Evolutionary conservation across 2,329 filamentous ascomycete species (phyloP).

Genomic region (Epichloe uncinata): DNA sequence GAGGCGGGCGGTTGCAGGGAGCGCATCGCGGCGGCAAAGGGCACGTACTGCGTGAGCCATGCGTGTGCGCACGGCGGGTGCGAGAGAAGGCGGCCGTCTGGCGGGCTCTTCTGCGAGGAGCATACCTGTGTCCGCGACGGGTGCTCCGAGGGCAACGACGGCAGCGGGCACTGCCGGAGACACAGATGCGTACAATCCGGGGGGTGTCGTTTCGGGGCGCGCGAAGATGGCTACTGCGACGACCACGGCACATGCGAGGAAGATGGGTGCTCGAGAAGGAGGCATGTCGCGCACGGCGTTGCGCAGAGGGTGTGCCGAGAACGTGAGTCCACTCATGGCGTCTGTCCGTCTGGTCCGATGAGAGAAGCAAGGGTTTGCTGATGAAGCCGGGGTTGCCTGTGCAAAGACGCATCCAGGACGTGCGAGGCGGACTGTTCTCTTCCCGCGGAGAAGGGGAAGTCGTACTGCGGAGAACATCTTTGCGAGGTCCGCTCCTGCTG

Average conservation of each 20-base stretch:
- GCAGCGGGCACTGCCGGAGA: neutral
- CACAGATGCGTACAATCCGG: neutral
- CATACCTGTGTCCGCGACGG: too few relatives aligned
- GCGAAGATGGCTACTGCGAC: neutral
- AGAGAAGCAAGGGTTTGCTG: too few relatives aligned
- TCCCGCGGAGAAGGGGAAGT: neutral
- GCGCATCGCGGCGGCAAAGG: too few relatives aligned
- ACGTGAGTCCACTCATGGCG: neutral
- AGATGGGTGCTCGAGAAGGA: neutral
- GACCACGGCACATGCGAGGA: neutral
- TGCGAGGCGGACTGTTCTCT: neutral
- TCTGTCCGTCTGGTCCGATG: too few relatives aligned
- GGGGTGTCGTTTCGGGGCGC: neutral
- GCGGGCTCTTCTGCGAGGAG: too few relatives aligned
- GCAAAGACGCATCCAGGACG: too few relatives aligned
- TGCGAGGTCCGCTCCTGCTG: neutral
- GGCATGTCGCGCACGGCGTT: neutral
- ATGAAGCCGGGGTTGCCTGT: too few relatives aligned
- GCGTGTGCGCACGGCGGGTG: too few relatives aligned
- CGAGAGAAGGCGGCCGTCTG: too few relatives aligned
- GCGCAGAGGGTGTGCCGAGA: neutral
- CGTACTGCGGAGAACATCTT: neutral
- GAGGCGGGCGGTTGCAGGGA: neutral
- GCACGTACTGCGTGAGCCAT: too few relatives aligned
- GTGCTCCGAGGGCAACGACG: too few relatives aligned